Conservation (phyloP, 2,329 filamentous ascomycete genomes). For the Penicillium sp. region DNA sequence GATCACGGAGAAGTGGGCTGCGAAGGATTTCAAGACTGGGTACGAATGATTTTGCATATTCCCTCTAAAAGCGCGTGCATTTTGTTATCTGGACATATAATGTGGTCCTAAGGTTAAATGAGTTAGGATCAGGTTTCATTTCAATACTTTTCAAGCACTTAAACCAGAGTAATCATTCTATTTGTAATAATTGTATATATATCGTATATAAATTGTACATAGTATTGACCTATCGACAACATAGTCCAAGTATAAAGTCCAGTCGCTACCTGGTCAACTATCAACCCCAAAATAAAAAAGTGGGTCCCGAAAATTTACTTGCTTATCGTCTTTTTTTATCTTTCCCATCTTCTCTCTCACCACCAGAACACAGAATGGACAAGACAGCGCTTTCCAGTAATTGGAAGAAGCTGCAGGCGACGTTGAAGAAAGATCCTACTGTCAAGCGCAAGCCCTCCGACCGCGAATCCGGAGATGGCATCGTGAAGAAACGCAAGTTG, state of each 20-base stretch:
- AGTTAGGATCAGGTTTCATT: constrained; percentile 6
- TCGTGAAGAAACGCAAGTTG: constrained; percentile 36
- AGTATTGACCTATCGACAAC: neutral
- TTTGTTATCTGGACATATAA: constrained; percentile 22
- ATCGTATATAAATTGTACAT: neutral
- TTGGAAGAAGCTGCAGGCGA: constrained; percentile 52
- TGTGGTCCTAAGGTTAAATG: constrained; percentile 8
- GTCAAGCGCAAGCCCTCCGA: constrained; percentile 39
- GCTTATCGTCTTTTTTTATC: constrained; percentile 12
- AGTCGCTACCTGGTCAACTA: constrained; percentile 3
- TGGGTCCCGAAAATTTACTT: constrained; percentile 17
- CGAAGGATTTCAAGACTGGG: constrained; percentile 79
- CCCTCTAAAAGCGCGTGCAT: constrained; percentile 26
- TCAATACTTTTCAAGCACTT: constrained; percentile 5
- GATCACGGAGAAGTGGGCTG: constrained; percentile 91
- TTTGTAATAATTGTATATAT: neutral
- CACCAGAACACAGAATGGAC: constrained; percentile 41
- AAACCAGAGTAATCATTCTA: too few relatives aligned
- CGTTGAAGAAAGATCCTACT: constrained; percentile 38
- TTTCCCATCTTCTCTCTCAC: constrained; percentile 5
- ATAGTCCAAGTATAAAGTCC: neutral
- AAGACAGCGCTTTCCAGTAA: constrained; percentile 48
- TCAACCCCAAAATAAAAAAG: constrained; percentile 8
- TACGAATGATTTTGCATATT: constrained; percentile 25
- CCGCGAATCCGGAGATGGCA: constrained; percentile 31